A percentile compares a stretch with the other conserved stretches of the same genome.
Evolutionary conservation across 495 filamentous ascomycete species (phyloP).

Genomic region (Beverwykella pulmonaria): DNA sequence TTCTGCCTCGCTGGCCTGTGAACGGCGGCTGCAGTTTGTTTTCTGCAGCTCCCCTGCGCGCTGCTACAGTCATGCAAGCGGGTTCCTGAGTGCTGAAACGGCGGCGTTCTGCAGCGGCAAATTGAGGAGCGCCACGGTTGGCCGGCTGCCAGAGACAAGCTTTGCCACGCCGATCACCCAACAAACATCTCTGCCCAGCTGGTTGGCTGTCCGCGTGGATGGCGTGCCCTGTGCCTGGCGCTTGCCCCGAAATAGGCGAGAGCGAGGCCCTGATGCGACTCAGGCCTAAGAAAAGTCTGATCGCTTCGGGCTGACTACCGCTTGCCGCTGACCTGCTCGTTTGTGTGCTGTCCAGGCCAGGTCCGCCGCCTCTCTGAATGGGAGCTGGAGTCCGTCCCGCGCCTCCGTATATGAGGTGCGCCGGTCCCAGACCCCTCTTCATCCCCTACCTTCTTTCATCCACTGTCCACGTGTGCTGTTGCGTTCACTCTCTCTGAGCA

Average conservation of each 20-base stretch:
- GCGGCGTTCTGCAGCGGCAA: constrained; percentile 21
- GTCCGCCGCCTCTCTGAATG: neutral
- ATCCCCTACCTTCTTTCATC: constrained; percentile 18
- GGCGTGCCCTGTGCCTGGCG: constrained; percentile 8
- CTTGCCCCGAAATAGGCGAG: too few species aligned
- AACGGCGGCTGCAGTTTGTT: too few species aligned
- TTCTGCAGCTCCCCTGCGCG: neutral
- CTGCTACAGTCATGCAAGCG: neutral
- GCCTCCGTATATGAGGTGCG: constrained; percentile 29
- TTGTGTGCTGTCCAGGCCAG: constrained; percentile 11
- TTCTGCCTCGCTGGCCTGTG: too few species aligned
- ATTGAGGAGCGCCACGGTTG: constrained; percentile 21
- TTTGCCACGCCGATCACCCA: constrained; percentile 7
- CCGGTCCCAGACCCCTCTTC: constrained; percentile 15
- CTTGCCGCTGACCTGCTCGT: neutral
- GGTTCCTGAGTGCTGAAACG: constrained; percentile 32
- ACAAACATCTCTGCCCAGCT: constrained; percentile 1
- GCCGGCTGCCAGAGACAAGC: constrained; percentile 15
- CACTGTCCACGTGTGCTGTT: constrained; percentile 30
- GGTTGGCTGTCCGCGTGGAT: neutral
- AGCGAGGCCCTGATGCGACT: constrained; percentile 18
- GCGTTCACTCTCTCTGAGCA: constrained; percentile 44
- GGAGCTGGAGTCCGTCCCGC: neutral
- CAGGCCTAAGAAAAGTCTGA: constrained; percentile 33
- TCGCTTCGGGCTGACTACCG: constrained; percentile 15